Conservation (phyloP, 2,329 filamentous ascomycete genomes). For the Beauveria brongniartii region DNA sequence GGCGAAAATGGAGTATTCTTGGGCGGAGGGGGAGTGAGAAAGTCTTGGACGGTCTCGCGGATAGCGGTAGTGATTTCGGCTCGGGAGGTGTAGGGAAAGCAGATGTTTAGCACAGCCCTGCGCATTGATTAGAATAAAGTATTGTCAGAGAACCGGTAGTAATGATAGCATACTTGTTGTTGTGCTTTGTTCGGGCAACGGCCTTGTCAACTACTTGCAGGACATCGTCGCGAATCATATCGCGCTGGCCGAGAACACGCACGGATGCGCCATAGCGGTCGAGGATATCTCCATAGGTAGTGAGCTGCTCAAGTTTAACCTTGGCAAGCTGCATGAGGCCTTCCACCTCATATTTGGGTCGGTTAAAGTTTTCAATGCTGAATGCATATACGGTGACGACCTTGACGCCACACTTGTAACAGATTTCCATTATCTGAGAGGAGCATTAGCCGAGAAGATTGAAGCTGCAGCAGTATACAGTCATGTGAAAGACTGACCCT, state of each 20-base stretch:
- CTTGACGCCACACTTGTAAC: slow-evolving; percentile 95
- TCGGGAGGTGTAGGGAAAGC: slow-evolving; percentile 93
- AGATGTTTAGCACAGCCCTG: slow-evolving; percentile 72
- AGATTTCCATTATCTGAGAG: slow-evolving; percentile 79
- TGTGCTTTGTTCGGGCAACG: slow-evolving; percentile 77
- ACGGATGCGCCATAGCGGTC: slow-evolving; percentile 88
- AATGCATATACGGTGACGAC: slow-evolving; percentile 98
- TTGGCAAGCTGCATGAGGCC: slow-evolving; percentile 97
- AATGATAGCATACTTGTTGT: slow-evolving; percentile 55
- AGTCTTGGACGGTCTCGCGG: slow-evolving; percentile 78
- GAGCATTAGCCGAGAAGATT: slow-evolving; percentile 13
- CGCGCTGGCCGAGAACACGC: slow-evolving; percentile 74
- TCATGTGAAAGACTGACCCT: slow-evolving; percentile 46
- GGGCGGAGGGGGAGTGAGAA: slow-evolving; percentile 61
- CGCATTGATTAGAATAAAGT: slow-evolving; percentile 11
- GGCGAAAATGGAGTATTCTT: slow-evolving; percentile 74
- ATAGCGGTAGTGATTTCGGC: slow-evolving; percentile 93
- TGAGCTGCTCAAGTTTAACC: slow-evolving; percentile 83
- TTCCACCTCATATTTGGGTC: slow-evolving; percentile 92
- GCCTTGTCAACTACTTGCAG: slow-evolving; percentile 81
- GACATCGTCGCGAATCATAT: slow-evolving; percentile 79
- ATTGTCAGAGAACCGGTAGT: not conserved
- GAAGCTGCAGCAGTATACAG: slow-evolving; percentile 5
- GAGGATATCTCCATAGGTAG: slow-evolving; percentile 85
- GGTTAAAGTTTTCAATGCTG: slow-evolving; percentile 98